Conservation (phyloP, 441 rosid species). For the Manihot esculenta region DNA sequence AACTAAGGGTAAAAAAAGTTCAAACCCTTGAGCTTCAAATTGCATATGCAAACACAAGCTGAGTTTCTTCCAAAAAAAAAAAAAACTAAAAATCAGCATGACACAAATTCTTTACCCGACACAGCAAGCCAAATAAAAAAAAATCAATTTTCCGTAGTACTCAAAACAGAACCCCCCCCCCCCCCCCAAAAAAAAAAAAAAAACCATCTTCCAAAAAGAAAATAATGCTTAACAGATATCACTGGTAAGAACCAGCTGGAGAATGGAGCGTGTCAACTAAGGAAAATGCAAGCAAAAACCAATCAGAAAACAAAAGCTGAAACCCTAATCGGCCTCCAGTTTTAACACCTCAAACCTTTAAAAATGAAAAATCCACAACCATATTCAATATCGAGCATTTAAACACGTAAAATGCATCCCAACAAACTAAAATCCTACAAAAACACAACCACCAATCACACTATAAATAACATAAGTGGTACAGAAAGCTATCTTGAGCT, state of each 20-base stretch:
- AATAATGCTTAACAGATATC: too few relatives aligned
- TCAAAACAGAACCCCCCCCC: not conserved
- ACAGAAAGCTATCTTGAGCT: slow-evolving; percentile 13
- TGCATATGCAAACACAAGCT: not conserved
- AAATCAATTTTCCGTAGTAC: not conserved
- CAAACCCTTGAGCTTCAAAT: not conserved
- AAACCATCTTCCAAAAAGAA: too few relatives aligned
- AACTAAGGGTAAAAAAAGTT: not conserved
- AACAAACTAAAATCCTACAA: slow-evolving; percentile 1
- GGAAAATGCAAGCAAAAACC: slow-evolving; percentile 1
- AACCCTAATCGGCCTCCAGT: slow-evolving; percentile 27
- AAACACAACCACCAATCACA: not conserved
- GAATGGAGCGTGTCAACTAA: not conserved
- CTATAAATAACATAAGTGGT: not conserved
- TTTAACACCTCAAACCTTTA: not conserved
- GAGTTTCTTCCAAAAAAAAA: too few relatives aligned
- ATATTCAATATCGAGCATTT: not conserved
- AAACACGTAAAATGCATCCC: not conserved
- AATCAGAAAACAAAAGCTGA: not conserved
- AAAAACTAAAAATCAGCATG: not conserved
- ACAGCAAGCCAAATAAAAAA: not conserved
- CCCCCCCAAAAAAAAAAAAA: not conserved
- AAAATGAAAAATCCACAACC: not conserved
- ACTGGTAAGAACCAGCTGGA: not conserved
- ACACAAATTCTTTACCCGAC: not conserved